Evolutionary conservation across 305 asterid genomes (phyloP).

Genomic region (Ilex paraguariensis): DNA sequence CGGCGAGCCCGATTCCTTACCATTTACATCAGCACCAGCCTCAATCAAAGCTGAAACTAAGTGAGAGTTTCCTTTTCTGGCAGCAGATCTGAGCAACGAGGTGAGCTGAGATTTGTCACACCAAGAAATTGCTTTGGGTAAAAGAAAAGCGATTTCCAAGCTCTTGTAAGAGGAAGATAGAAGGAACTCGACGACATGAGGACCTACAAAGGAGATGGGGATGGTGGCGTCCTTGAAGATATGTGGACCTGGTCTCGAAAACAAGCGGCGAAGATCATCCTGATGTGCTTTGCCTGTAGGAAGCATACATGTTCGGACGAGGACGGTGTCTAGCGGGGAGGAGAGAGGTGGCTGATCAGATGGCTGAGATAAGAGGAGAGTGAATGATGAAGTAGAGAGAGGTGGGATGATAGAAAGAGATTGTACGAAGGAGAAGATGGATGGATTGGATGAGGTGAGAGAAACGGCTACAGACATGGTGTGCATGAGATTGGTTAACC

Average conservation of each 20-base stretch:
- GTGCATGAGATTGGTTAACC: conserved; percentile 66
- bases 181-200: conserved; percentile 51
- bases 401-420: conserved; percentile 56
- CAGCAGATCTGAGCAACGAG: conserved; percentile 40
- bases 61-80: conserved; percentile 27
- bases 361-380: conserved; percentile 25
- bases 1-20: conserved; percentile 17
- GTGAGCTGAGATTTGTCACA: conserved; percentile 45
- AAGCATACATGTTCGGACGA: conserved; percentile 59
- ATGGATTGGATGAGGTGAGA: conserved; percentile 46
- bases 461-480: conserved; percentile 80
- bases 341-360: conserved; percentile 43
- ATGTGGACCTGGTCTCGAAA: conserved; percentile 59
- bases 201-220: conserved; percentile 50
- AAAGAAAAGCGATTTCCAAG: conserved; percentile 31
- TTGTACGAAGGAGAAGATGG: conserved; percentile 39
- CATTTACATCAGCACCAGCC: conserved; percentile 58
- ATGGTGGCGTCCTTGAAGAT: conserved; percentile 60
- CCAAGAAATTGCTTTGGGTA: conserved; percentile 38
- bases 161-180: conserved; percentile 24
- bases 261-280: conserved; percentile 55
- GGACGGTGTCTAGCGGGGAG: conserved; percentile 32
- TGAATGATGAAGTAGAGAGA: conserved; percentile 42
- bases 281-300: conserved; percentile 63
- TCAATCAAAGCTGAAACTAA: conserved; percentile 41